Percentiles rank a stretch among this genome's conserved stretches.
Evolutionary conservation across 78 protist species (phyloP).

Genomic region (Ministeria vibrans): DNA sequence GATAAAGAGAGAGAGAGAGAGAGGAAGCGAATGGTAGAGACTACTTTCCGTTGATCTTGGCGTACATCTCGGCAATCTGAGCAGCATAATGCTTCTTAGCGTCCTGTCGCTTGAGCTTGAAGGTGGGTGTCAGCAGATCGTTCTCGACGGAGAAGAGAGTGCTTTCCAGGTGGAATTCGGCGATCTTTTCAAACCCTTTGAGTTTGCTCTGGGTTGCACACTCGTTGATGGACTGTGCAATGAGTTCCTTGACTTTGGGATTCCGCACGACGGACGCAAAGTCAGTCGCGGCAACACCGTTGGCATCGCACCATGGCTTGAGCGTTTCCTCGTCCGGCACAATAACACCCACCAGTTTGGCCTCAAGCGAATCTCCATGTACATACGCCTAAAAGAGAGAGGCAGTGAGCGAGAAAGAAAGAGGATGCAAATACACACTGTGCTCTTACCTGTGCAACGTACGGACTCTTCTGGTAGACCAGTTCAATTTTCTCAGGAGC

Average conservation of each 20-base stretch:
- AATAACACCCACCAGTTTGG: constrained; percentile 45
- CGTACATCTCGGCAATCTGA: constrained; percentile 35
- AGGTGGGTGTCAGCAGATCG: constrained; percentile 66
- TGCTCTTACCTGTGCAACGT: background rate
- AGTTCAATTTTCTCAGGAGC: background rate
- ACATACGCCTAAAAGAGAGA: too few species aligned
- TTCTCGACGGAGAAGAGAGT: constrained; percentile 58
- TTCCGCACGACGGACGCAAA: background rate
- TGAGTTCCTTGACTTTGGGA: background rate
- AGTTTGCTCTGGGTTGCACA: background rate
- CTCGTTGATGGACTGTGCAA: background rate
- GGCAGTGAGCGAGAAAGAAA: background rate
- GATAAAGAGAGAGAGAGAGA: too few species aligned
- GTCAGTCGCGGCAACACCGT: background rate
- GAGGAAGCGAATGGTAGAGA: too few species aligned
- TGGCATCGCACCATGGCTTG: background rate
- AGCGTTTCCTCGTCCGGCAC: constrained; percentile 26
- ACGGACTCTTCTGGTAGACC: background rate
- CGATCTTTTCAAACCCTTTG: background rate
- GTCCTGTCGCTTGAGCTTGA: constrained; percentile 67
- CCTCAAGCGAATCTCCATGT: constrained; percentile 18
- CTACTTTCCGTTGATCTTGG: background rate
- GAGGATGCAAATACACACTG: background rate
- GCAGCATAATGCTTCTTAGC: constrained; percentile 27
- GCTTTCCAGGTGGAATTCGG: constrained; percentile 19